Conservation (phyloP, 257 asterid species). For the Solanum corneliomulleri region DNA sequence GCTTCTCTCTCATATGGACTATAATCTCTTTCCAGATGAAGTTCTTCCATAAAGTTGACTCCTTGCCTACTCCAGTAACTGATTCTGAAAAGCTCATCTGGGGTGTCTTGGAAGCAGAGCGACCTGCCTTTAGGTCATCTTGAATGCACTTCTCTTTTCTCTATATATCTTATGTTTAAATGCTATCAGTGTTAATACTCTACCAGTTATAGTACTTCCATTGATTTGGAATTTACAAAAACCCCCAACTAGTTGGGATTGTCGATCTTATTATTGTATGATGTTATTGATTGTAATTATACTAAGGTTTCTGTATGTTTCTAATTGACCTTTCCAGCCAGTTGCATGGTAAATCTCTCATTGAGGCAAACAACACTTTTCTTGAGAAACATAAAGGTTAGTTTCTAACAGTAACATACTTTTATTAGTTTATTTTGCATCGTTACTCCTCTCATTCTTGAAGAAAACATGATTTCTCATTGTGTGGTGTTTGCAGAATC, state of each 20-base stretch:
- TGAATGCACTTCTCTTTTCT: not conserved
- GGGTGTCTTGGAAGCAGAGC: slow-evolving; percentile 80
- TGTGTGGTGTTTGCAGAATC: slow-evolving; percentile 44
- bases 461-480: not conserved
- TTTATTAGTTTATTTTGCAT: not conserved
- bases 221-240: not conserved
- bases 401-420: not conserved
- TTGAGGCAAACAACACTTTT: slow-evolving; percentile 63
- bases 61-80: slow-evolving; percentile 59
- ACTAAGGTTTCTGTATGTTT: not conserved
- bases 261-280: not conserved
- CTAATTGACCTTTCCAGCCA: slow-evolving; percentile 35
- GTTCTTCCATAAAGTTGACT: slow-evolving; percentile 67
- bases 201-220: not conserved
- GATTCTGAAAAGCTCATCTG: slow-evolving; percentile 71
- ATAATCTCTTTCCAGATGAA: slow-evolving; percentile 43
- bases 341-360: slow-evolving; percentile 65
- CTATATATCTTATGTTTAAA: not conserved
- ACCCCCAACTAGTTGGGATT: not conserved
- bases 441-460: not conserved
- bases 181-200: not conserved
- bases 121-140: slow-evolving; percentile 57
- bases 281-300: not conserved
- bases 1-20: not conserved
- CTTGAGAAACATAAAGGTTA: slow-evolving; percentile 71